These are phyloP conservation scores for Neofusicoccum cordaticola DNA, from an alignment of 2,329 filamentous ascomycete genomes.

Conservation along the genomic window DNA sequence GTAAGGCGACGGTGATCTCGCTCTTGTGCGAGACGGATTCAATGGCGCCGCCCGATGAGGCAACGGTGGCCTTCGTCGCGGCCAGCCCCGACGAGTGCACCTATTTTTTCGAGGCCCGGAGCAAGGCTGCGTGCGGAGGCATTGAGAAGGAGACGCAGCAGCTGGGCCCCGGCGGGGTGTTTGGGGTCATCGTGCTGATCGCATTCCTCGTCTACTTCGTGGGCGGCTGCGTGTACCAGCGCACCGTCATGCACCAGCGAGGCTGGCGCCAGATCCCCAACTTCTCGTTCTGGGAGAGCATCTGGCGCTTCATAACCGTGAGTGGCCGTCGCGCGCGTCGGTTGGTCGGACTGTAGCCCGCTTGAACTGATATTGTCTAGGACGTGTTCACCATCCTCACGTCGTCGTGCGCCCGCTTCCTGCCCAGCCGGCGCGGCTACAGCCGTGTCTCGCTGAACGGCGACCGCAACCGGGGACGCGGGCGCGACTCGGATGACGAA, in stretches of 20 bases:
- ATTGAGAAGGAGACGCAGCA: conserved; percentile 56
- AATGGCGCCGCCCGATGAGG: conserved; percentile 53
- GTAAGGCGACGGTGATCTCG: conserved; percentile 83
- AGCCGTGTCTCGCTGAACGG: conserved; percentile 55
- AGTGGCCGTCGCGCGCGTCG: conserved; percentile 29
- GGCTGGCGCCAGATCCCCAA: conserved; percentile 96
- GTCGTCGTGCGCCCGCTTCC: conserved; percentile 65
- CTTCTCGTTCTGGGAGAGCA: conserved; percentile 86
- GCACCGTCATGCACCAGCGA: conserved; percentile 88
- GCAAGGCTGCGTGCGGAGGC: conserved; percentile 77
- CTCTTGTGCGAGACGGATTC: conserved; percentile 90
- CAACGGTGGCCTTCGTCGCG: conserved; percentile 79
- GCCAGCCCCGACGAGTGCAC: conserved; percentile 81
- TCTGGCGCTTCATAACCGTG: conserved; percentile 81
- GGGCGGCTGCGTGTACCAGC: conserved; percentile 92
- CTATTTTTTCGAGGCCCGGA: conserved; percentile 93
- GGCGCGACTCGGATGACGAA: conserved; percentile 68
- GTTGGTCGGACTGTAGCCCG: conserved; percentile 1
- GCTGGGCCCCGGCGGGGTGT: conserved; percentile 71
- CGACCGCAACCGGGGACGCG: conserved; percentile 37
- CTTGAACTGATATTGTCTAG: conserved; percentile 26
- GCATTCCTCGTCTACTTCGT: conserved; percentile 85
- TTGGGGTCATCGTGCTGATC: conserved; percentile 79
- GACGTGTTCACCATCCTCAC: conserved; percentile 65
- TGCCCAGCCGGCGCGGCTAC: conserved; percentile 67